phyloP scores from a whole-genome alignment of 805 yeast species.

The Kazachstania bromeliacearum region DNA sequence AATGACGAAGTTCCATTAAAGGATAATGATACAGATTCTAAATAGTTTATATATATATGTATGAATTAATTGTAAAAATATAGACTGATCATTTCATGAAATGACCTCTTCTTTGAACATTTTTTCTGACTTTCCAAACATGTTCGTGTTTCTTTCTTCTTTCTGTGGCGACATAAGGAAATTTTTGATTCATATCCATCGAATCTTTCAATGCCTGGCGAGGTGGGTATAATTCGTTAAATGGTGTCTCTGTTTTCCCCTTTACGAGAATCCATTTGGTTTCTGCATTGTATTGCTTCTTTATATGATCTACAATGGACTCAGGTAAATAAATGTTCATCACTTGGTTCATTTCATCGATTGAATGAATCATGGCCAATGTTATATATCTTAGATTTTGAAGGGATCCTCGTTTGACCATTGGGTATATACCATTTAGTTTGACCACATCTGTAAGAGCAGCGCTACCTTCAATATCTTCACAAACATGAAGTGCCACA shows the following conservation, averaged over 20 bases:
- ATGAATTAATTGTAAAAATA: conserved; percentile 1
- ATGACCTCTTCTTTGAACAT: conserved; percentile 40
- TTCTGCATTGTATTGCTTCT: conserved; percentile 4
- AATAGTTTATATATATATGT: conserved; percentile 1
- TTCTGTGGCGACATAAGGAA: conserved; percentile 38
- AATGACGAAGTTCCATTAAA: conserved; percentile 34
- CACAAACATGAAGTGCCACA: conserved; percentile 25
- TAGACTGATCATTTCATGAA: conserved; percentile 13
- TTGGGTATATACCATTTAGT: conserved; percentile 20
- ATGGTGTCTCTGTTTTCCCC: conserved; percentile 61
- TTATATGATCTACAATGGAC: conserved; percentile 4
- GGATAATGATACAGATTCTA: conserved; percentile 4
- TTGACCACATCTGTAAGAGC: conserved; percentile 7
- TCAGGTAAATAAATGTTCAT: conserved; percentile 52
- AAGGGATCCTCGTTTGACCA: conserved; percentile 8
- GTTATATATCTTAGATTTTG: conserved; percentile 10
- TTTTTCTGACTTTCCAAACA: conserved; percentile 49
- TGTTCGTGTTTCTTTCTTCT: conserved; percentile 39
- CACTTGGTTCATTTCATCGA: conserved; percentile 32
- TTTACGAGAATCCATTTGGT: conserved; percentile 39
- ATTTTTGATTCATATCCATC: background rate
- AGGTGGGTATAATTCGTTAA: conserved; percentile 39
- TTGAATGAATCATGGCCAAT: conserved; percentile 57
- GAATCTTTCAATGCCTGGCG: conserved; percentile 8
- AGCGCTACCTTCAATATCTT: background rate